Percentiles rank a stretch among this genome's conserved stretches.
phyloP scores from a whole-genome alignment of 192 early-diverging fungal genomes.

The Gaertneriomyces semiglobifer region DNA sequence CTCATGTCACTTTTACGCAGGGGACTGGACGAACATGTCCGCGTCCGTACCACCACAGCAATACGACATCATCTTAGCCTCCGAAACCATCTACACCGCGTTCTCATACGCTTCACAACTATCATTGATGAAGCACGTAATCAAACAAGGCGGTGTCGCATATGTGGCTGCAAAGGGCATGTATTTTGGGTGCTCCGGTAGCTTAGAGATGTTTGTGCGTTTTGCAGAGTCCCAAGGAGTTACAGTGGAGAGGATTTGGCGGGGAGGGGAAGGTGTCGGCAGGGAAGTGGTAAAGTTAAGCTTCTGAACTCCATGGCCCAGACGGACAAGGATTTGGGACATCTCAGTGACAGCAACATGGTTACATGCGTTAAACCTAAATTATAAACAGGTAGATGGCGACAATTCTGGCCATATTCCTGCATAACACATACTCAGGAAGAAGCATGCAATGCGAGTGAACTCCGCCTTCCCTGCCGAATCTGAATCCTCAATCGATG shows the following conservation, averaged over 20 bases:
- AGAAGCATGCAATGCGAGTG: too few relatives aligned
- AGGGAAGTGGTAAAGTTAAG: too few relatives aligned
- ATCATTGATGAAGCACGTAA: constrained; percentile 24
- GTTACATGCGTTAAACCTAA: too few relatives aligned
- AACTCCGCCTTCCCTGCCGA: too few relatives aligned
- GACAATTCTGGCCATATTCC: too few relatives aligned
- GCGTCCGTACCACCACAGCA: constrained; percentile 10
- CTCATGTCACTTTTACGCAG: constrained; percentile 26
- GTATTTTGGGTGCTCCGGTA: constrained; percentile 94
- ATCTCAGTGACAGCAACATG: too few relatives aligned
- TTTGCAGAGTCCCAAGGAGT: constrained; percentile 54
- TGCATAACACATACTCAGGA: too few relatives aligned
- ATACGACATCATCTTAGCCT: constrained; percentile 50
- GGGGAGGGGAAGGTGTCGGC: too few relatives aligned
- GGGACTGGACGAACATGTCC: constrained; percentile 33
- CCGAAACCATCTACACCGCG: constrained; percentile 50
- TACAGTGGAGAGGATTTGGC: constrained; percentile 24
- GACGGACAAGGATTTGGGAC: too few relatives aligned
- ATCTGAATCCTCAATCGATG: too few relatives aligned
- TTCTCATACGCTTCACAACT: constrained; percentile 29
- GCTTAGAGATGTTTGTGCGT: constrained; percentile 69
- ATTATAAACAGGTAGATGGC: too few relatives aligned
- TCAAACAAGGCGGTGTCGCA: constrained; percentile 27
- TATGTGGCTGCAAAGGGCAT: constrained; percentile 87
- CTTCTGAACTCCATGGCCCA: too few relatives aligned